Base-by-base conservation (phyloP, 805 yeast species). In the Candida quercuum region DNA sequence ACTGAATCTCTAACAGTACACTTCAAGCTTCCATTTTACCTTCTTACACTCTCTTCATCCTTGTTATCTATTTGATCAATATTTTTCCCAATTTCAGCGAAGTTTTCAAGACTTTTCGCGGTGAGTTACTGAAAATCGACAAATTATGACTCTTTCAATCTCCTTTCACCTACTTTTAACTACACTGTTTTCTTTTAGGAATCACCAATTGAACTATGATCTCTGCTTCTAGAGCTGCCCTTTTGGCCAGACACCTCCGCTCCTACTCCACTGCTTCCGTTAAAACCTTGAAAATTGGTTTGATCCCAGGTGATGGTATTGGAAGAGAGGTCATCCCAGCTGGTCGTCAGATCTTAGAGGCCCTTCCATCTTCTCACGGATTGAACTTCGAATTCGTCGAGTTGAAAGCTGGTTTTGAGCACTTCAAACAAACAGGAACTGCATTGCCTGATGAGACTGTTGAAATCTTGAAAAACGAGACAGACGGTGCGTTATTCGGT, bases 321-420 rank as follows among this genome's bases (percentile, higher is more conserved):
- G 99, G 99, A 39, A 78, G 84, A 56, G 99, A 93, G 66, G 99
- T 93, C 33, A 89, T 93, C 43, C 99, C 99, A 44, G 95, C 98
- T 31, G 99, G 99, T 52, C 76, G 78, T 51, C 85, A 86, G 46
- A 76, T 93, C 22, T 72, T 93, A 51, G 91, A 91, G 64, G 81
- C 79, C 44, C 74, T 93, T 41, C 88, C 91, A 31, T 64, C 82
- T n/a, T 68, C 74, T 41, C 83, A 71, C 54, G 89, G 84, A 29
- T 73, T 93, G 48, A 71, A 76, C 39, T 93, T 93, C 54, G 85
- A 88, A 52, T 93, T 93, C 57, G 82, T 86, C 36, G 79, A 87
- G 56, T 76, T 93, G 52, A 80, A 85, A 42, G 99, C 99, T 39
- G 99, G 99, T 20, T 93, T 81, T 61, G 97, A 91, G 63, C 78